Conservation (phyloP, 371 early-diverging fungal genomes). For the Rhizopus sp. region DNA sequence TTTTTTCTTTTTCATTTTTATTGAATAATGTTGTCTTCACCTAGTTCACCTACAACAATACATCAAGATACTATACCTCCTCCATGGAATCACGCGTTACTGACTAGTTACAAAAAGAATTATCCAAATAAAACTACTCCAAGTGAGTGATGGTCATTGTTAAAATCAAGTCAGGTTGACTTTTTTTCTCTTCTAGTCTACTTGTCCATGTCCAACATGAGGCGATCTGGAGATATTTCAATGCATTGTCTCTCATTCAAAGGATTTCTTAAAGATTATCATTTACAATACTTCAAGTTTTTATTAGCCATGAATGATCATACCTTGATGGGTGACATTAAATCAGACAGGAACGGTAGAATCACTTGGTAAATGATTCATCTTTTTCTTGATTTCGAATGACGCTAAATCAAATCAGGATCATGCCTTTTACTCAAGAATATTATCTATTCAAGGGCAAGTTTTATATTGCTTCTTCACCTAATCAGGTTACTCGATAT, state of each 20-base stretch:
- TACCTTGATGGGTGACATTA: conserved; percentile 61
- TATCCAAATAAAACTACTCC: conserved; percentile 5
- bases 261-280: conserved; percentile 54
- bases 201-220: conserved; percentile 51
- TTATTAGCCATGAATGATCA: conserved; percentile 63
- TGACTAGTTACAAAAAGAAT: conserved; percentile 19
- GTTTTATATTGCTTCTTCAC: conserved; percentile 73
- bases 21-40: background rate
- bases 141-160: conserved; percentile 7
- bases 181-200: conserved; percentile 25
- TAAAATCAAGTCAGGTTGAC: background rate
- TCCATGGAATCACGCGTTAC: conserved; percentile 16
- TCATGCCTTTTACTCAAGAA: conserved; percentile 71
- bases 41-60: conserved; percentile 8
- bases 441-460: conserved; percentile 69
- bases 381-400: background rate
- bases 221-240: conserved; percentile 49
- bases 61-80: conserved; percentile 4
- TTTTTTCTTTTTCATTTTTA: background rate
- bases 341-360: conserved; percentile 57
- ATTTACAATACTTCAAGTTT: conserved; percentile 56
- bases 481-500: conserved; percentile 74
- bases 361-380: conserved; percentile 51
- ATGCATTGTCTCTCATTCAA: conserved; percentile 54
- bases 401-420: conserved; percentile 39